Evolutionary conservation across 2,329 filamentous ascomycete species (phyloP), one percentile per base, ranked within the genome.

Genomic region (Elsinoe fawcettii): DNA sequence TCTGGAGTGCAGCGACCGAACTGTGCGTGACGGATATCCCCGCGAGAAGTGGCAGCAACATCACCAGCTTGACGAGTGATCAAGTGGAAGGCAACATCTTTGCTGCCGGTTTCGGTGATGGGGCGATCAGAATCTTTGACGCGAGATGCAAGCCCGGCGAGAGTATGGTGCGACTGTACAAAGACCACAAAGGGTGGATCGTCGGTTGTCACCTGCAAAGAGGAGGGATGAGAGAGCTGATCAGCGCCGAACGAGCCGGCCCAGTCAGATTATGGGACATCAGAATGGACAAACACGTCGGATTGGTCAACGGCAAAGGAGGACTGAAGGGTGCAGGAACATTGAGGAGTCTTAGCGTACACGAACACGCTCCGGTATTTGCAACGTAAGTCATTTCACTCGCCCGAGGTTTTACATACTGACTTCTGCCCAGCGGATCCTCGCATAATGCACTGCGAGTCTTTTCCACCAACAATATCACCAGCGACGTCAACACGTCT

Each of bases 31-130:
- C 86, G 60, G 93, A 99, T 68, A 96, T 99, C 55, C 90, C 91
- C 32, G 93, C 93, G 9, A 86, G 93, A 32, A 96, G 92, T 0
- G 90, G 90, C 32, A 95, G 90, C 14, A 97, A 92, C 70, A 93
- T 99, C 60, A 99, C 93, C 3, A 95, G 90, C 7, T 75, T 99
- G 61, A 97, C 93, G 2, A 96, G 90, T 14, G 93, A 99, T 71
- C 93, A 97, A 77, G 95, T 99, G 72, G 95, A 95, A 55, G 93
- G 93, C 43, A 91, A 96, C 66, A 84, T 96, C 46, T 96, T 99
- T 66, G 88, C 96, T 9, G 93, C 93, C 39, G 93, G 93, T 2
- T 99, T 97, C 66, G 93, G 93, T 16, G 95, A 99, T 66, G 93
- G 93, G 32, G 91, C 90, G 1, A 86, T 99, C 43, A 83, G 93